Conservation (phyloP, 2,329 filamentous ascomycete species). For the Sarocladiaceae sp. region DNA sequence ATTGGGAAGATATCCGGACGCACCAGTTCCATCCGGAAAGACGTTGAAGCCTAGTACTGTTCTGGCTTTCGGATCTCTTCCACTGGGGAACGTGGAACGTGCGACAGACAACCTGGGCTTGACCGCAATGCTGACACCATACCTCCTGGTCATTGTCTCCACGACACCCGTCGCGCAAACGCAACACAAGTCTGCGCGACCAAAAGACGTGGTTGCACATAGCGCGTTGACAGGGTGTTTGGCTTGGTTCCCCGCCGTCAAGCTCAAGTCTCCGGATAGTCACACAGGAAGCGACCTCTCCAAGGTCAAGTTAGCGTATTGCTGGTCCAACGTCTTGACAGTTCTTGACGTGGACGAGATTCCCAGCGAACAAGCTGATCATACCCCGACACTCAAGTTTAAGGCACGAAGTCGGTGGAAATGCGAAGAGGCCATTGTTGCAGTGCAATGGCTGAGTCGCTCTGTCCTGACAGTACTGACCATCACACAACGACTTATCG, state of each 20-base stretch:
- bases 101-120: conserved; percentile 82
- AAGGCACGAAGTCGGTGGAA: conserved; percentile 83
- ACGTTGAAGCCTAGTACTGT: conserved; percentile 89
- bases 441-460: conserved; percentile 92
- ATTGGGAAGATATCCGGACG: conserved; percentile 81
- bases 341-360: conserved; percentile 83
- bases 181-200: conserved; percentile 86
- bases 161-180: conserved; percentile 95
- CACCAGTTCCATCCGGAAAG: conserved; percentile 57
- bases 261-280: conserved; percentile 71
- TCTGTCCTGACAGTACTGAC: conserved; percentile 90
- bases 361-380: conserved; percentile 64
- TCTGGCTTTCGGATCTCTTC: conserved; percentile 83
- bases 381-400: conserved; percentile 75
- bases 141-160: conserved; percentile 92
- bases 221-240: conserved; percentile 90
- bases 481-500: conserved; percentile 87
- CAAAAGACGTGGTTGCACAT: conserved; percentile 86
- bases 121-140: conserved; percentile 93
- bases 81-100: conserved; percentile 90
- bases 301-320: conserved; percentile 88
- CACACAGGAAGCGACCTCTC: conserved; percentile 65
- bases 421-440: conserved; percentile 91
- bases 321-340: conserved; percentile 97
- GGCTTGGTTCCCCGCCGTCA: conserved; percentile 96